These are phyloP conservation scores for Fusarium torreyae DNA, from an alignment of 2,329 filamentous ascomycete species.

Conservation along the genomic window DNA sequence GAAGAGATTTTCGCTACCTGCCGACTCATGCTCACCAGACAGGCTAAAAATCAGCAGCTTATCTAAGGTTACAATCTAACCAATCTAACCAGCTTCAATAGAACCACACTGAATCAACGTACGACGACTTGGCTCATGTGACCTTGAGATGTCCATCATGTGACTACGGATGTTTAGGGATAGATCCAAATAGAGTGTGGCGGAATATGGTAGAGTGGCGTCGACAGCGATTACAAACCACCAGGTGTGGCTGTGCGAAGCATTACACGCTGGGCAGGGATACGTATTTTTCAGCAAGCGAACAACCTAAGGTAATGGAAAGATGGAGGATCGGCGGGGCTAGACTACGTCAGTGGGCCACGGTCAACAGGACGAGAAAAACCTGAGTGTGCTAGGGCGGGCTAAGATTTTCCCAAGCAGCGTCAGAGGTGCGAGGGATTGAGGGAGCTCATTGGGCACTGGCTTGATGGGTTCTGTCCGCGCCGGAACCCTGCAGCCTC, in stretches of 20 bases:
- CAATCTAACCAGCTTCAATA: conserved; percentile 2
- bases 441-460: conserved; percentile 38
- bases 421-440: conserved; percentile 40
- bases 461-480: conserved; percentile 30
- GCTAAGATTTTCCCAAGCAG: conserved; percentile 41
- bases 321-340: conserved; percentile 42
- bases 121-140: conserved; percentile 41
- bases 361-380: conserved; percentile 33
- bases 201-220: conserved; percentile 38
- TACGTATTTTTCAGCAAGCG: background rate
- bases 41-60: conserved; percentile 14
- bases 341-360: conserved; percentile 48
- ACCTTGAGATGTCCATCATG: conserved; percentile 43
- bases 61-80: conserved; percentile 15
- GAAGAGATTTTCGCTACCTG: conserved; percentile 20
- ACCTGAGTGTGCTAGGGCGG: conserved; percentile 35
- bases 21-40: conserved; percentile 23
- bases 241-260: conserved; percentile 47
- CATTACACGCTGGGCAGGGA: conserved; percentile 33
- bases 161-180: conserved; percentile 41
- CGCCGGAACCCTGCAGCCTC: conserved; percentile 37
- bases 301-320: background rate
- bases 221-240: conserved; percentile 38
- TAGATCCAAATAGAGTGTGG: conserved; percentile 44
- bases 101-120: conserved; percentile 30